Percentiles rank a stretch among this genome's conserved stretches.
Conservation (phyloP, 129 eudicot species). For the Centella asiatica region DNA sequence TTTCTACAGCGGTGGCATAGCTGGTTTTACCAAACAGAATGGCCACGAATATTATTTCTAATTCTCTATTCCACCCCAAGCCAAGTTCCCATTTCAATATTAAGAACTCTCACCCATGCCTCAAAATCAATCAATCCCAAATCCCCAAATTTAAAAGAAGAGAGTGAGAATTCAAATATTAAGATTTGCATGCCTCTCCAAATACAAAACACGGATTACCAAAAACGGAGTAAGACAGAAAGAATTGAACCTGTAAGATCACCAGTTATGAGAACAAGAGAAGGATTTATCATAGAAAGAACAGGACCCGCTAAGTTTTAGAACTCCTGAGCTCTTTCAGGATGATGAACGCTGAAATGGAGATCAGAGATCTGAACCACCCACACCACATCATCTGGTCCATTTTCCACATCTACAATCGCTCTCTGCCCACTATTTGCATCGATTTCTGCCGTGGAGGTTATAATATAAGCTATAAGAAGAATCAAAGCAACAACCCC, state of each 20-base stretch:
- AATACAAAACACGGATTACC: too few species aligned
- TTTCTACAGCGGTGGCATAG: too few species aligned
- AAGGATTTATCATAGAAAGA: slow-evolving; percentile 71
- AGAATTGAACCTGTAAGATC: slow-evolving; percentile 68
- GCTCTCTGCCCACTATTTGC: slow-evolving; percentile 12
- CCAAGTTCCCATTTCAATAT: neutral
- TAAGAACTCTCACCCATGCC: neutral
- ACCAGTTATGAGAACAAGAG: slow-evolving; percentile 77
- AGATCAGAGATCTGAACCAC: slow-evolving; percentile 54
- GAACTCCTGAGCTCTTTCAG: slow-evolving; percentile 72
- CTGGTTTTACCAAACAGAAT: too few species aligned
- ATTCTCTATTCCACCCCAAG: neutral
- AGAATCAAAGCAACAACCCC: too few species aligned
- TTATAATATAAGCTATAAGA: too few species aligned
- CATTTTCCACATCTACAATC: slow-evolving; percentile 19
- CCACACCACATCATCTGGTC: slow-evolving; percentile 39
- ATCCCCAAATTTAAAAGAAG: too few species aligned
- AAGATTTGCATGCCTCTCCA: too few species aligned
- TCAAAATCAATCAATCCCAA: too few species aligned
- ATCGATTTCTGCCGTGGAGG: too few species aligned
- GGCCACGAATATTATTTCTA: too few species aligned
- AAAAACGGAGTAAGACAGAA: neutral
- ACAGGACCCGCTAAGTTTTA: slow-evolving; percentile 38
- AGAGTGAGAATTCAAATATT: too few species aligned
- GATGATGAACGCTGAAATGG: slow-evolving; percentile 77